Percentiles rank a stretch among this genome's conserved stretches.
These are phyloP conservation scores for Fomitopsis serialis DNA, from an alignment of 768 basidiomycete genomes.

Conservation along the genomic window DNA sequence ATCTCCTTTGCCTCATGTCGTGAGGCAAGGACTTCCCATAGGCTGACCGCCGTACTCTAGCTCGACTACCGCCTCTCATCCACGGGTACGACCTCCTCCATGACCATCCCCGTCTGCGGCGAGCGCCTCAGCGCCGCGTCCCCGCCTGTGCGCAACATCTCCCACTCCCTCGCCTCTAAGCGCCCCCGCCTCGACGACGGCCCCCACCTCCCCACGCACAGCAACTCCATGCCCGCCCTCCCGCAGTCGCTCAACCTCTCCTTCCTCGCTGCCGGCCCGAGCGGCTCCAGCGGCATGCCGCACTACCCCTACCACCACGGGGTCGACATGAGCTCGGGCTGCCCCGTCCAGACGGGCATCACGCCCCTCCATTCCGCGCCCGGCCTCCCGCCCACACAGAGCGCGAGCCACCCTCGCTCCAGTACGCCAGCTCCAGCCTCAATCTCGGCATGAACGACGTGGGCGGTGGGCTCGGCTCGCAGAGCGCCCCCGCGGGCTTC, in stretches of 20 bases:
- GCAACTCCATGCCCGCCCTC: neutral
- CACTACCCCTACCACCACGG: slow-evolving; percentile 22
- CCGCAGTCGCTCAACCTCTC: slow-evolving; percentile 12
- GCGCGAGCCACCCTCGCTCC: slow-evolving; percentile 12
- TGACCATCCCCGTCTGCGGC: slow-evolving; percentile 24
- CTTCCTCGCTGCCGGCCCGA: slow-evolving; percentile 6
- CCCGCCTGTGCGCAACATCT: slow-evolving; percentile 9
- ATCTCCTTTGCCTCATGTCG: too few relatives aligned
- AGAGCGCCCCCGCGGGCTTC: slow-evolving; percentile 7
- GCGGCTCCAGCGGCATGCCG: slow-evolving; percentile 5
- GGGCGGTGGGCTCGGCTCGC: neutral
- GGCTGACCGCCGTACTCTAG: too few relatives aligned
- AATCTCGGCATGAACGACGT: neutral
- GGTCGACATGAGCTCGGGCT: slow-evolving; percentile 19
- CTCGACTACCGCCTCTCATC: slow-evolving; percentile 19
- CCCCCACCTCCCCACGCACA: neutral
- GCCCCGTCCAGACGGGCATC: slow-evolving; percentile 9
- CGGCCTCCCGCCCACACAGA: slow-evolving; percentile 12
- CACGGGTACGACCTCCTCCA: slow-evolving; percentile 7
- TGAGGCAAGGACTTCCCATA: too few relatives aligned
- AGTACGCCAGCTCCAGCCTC: neutral
- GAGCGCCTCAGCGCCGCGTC: slow-evolving; percentile 20
- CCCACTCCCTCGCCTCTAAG: slow-evolving; percentile 12
- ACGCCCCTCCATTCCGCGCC: neutral
- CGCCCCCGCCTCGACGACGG: slow-evolving; percentile 16